phyloP scores from a whole-genome alignment of 306 rosid species.

The Abrus pulchellus region DNA sequence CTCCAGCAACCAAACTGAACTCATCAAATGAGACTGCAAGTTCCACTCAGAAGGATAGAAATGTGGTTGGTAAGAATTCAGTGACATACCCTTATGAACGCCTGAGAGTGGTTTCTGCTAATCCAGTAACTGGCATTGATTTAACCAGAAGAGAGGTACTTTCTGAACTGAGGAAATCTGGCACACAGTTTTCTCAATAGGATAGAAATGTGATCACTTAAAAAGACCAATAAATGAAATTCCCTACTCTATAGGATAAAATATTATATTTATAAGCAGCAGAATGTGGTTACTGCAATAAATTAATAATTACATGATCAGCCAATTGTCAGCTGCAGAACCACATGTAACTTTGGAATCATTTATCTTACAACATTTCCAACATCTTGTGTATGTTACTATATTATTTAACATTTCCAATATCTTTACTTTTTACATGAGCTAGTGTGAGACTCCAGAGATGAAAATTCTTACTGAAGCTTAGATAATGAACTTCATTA shows the following conservation, averaged over 20 bases:
- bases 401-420: no score
- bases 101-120: constrained; percentile 66
- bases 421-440: no score
- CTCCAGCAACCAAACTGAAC: constrained; percentile 53
- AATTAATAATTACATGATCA: no score
- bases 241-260: background rate
- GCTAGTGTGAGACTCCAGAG: no score
- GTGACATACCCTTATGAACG: constrained; percentile 73
- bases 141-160: constrained; percentile 87
- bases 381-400: no score
- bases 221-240: constrained; percentile 19
- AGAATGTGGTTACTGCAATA: no score
- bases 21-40: constrained; percentile 51
- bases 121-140: constrained; percentile 73
- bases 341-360: no score
- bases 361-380: no score
- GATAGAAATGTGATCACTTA: no score
- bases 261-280: background rate
- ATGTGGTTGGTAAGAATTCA: constrained; percentile 46
- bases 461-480: no score
- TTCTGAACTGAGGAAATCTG: constrained; percentile 41
- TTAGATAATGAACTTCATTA: no score
- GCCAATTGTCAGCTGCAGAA: no score
- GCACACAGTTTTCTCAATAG: constrained; percentile 7
- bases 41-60: constrained; percentile 52